Evolutionary conservation across 2,329 filamentous ascomycete genomes (phyloP), one percentile per base, ranked within the genome.

Genomic region (Neofusicoccum kwambonambiense): DNA sequence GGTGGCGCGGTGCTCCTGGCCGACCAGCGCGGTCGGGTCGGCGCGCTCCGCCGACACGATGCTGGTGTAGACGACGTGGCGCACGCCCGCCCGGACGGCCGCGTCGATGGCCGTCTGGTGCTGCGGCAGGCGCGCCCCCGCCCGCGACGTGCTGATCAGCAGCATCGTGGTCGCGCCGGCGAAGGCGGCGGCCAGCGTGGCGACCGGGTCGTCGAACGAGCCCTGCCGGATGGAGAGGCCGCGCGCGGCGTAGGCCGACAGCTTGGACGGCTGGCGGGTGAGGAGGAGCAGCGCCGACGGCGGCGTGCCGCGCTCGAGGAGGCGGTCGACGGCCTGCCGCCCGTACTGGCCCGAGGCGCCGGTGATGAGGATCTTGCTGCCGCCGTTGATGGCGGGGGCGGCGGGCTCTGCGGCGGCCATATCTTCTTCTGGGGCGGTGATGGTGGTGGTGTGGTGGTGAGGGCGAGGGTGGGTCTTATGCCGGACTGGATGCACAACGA

Each of bases 271-370:
- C 34, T 64, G 42, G 31, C 51, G 50, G 4, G 62, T 56, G 15
- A 64, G 50, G 15, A 64, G 62, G 7, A 64, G 11, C 27, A 64
- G 42, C 5, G 62, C 39, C 4, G 31, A 42, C 35, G 62, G 51
- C 15, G n/a, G 27, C 27, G 41, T n/a, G 19, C 50, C 50, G 27
- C 22, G 50, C 7, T 35, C 47, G 11, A 64, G 39, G 9, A 57
- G 42, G 6, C 17, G 31, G 19, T 57, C 51, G 52, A 57, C 35
- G 41, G 50, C 51, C 2, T 27, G 50, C 1, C 39, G 62, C 9
- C 62, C 62, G 44, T 64, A 64, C 13, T 64, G 50, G 52, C 51
- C 62, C 2, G 39, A 45, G 22, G 62, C 62, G 17, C 62, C 62
- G 1, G 62, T 64, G 34, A 64, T 57, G 35, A 64, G 50, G 51